Percentiles rank a stretch among this genome's conserved stretches.
These are phyloP conservation scores for Xanthoconium stramineum DNA, from an alignment of 768 basidiomycete genomes.

Conservation along the genomic window DNA sequence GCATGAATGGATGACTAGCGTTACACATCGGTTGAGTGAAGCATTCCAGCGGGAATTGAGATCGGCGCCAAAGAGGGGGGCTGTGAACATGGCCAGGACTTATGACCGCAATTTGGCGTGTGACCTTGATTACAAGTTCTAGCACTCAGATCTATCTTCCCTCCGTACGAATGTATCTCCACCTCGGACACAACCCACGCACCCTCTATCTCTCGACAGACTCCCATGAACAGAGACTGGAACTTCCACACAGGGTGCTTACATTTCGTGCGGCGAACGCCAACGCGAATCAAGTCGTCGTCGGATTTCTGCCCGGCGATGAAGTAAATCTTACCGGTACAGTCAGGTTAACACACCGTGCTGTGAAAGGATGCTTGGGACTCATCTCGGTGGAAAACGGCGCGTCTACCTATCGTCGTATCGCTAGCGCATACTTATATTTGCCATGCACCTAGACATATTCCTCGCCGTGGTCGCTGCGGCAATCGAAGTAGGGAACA, in stretches of 20 bases:
- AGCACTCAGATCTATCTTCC: neutral
- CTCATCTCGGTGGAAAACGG: slow-evolving; percentile 72
- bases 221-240: slow-evolving; percentile 60
- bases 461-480: slow-evolving; percentile 83
- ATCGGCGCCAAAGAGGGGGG: neutral
- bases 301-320: slow-evolving; percentile 77
- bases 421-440: neutral
- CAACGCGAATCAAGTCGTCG: slow-evolving; percentile 63
- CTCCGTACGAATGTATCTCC: slow-evolving; percentile 60
- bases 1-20: neutral
- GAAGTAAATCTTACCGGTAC: slow-evolving; percentile 66
- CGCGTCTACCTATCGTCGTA: slow-evolving; percentile 29
- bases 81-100: too few relatives aligned
- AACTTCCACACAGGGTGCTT: slow-evolving; percentile 59
- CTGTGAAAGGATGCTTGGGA: slow-evolving; percentile 82
- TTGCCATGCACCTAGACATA: slow-evolving; percentile 49
- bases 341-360: slow-evolving; percentile 64
- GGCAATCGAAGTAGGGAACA: slow-evolving; percentile 72
- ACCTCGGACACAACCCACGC: slow-evolving; percentile 65
- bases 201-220: slow-evolving; percentile 71
- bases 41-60: neutral
- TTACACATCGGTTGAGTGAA: neutral
- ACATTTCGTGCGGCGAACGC: slow-evolving; percentile 65
- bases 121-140: neutral
- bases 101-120: neutral